Conservation (phyloP, 2,329 filamentous ascomycete species). For the Penicillium occitanis region DNA sequence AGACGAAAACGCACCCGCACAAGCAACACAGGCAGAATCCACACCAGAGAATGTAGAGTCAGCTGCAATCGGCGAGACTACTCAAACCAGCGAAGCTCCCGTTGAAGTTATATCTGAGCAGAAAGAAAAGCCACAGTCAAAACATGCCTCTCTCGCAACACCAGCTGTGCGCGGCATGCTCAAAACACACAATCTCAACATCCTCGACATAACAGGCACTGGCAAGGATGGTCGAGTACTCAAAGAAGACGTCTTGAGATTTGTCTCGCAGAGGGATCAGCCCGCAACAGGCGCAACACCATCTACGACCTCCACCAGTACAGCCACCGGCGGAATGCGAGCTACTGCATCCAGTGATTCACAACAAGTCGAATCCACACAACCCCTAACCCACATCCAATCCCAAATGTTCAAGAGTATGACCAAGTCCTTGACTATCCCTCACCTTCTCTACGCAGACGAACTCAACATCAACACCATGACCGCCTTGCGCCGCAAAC, state of each 20-base stretch:
- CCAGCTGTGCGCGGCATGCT: slow-evolving; percentile 87
- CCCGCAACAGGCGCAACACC: slow-evolving; percentile 22
- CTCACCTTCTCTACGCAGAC: slow-evolving; percentile 93
- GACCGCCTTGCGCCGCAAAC: slow-evolving; percentile 66
- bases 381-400: slow-evolving; percentile 75
- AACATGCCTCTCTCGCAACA: slow-evolving; percentile 75
- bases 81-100: neutral
- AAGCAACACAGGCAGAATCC: slow-evolving; percentile 26
- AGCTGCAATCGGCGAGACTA: slow-evolving; percentile 14
- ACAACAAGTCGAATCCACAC: slow-evolving; percentile 65
- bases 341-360: slow-evolving; percentile 40
- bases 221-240: slow-evolving; percentile 87
- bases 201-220: slow-evolving; percentile 75
- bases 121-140: slow-evolving; percentile 45
- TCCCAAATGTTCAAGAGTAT: slow-evolving; percentile 96
- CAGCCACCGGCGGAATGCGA: slow-evolving; percentile 26
- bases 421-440: slow-evolving; percentile 86
- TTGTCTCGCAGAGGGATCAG: slow-evolving; percentile 57
- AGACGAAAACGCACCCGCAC: slow-evolving; percentile 49
- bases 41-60: slow-evolving; percentile 28
- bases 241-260: slow-evolving; percentile 86
- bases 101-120: slow-evolving; percentile 24
- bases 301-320: neutral
- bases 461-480: slow-evolving; percentile 80
- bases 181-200: slow-evolving; percentile 75